Conservation (phyloP, 345 rosid genomes). For the Eucalyptus leucophloia region DNA sequence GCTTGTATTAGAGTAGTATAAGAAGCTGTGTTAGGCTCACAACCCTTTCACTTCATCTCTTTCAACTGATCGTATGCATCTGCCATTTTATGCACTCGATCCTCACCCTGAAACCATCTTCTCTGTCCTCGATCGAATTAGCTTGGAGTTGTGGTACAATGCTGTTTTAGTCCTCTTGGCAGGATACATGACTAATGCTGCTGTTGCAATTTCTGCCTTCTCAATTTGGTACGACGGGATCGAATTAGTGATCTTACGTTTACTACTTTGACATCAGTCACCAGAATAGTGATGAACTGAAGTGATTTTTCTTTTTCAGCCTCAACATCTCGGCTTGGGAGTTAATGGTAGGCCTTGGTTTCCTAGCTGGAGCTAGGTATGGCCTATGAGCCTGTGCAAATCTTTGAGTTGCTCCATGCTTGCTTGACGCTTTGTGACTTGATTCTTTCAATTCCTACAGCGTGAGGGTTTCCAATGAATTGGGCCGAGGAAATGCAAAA, state of each 20-base stretch:
- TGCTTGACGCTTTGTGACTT: neutral
- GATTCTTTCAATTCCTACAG: neutral
- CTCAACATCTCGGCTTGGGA: slow-evolving; percentile 20
- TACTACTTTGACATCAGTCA: neutral
- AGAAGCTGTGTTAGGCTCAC: slow-evolving; percentile 47
- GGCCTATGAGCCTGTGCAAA: neutral
- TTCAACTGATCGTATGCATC: slow-evolving; percentile 68
- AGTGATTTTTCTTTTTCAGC: slow-evolving; percentile 1
- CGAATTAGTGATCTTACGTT: neutral
- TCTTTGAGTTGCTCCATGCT: neutral
- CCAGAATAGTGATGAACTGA: neutral
- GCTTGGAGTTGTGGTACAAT: slow-evolving; percentile 25
- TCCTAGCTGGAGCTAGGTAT: slow-evolving; percentile 13
- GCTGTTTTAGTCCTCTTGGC: slow-evolving; percentile 14
- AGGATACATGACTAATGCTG: slow-evolving; percentile 23
- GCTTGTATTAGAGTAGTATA: slow-evolving; percentile 73
- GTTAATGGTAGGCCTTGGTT: slow-evolving; percentile 19
- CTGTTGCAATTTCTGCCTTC: slow-evolving; percentile 18
- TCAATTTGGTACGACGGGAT: slow-evolving; percentile 16
- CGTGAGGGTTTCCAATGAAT: slow-evolving; percentile 30
- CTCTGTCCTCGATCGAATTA: neutral
- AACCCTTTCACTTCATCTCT: slow-evolving; percentile 66
- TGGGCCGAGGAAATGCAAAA: slow-evolving; percentile 27
- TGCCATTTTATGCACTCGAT: slow-evolving; percentile 31
- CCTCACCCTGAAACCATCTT: neutral